Evolutionary conservation across 1,284 basidiomycete species (phyloP).

Genomic region (Anthracocystis walkeri): DNA sequence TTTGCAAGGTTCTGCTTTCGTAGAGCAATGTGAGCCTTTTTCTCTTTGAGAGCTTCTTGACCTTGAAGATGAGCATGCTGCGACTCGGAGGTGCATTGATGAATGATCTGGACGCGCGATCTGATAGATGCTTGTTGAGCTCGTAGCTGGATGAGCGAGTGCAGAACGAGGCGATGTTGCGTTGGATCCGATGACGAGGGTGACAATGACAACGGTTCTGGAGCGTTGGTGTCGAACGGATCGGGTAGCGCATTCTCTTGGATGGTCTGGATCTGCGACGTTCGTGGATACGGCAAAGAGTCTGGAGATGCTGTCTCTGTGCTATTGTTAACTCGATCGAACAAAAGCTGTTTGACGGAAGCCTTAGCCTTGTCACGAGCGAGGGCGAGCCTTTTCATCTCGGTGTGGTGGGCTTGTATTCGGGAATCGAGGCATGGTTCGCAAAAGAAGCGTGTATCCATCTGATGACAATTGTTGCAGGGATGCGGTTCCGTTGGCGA

Average conservation of each 20-base stretch:
- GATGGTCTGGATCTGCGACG: background rate
- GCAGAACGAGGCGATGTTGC: conserved; percentile 13
- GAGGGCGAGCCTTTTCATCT: conserved; percentile 39
- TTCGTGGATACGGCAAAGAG: background rate
- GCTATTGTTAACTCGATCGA: conserved; percentile 1
- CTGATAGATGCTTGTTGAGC: conserved; percentile 25
- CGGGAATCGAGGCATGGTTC: conserved; percentile 39
- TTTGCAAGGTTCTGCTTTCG: conserved; percentile 50
- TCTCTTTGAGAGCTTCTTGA: conserved; percentile 31
- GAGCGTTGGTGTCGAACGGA: conserved; percentile 28
- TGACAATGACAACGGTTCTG: conserved; percentile 9
- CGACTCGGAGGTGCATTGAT: conserved; percentile 37
- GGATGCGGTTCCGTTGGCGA: conserved; percentile 5
- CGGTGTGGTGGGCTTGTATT: conserved; percentile 36
- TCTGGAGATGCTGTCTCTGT: background rate
- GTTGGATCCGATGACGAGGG: conserved; percentile 2
- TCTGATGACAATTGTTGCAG: conserved; percentile 45
- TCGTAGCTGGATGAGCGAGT: conserved; percentile 27
- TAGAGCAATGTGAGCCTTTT: conserved; percentile 16
- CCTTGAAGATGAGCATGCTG: conserved; percentile 29
- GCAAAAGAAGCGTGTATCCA: conserved; percentile 51
- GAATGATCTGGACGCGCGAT: conserved; percentile 31
- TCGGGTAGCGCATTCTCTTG: conserved; percentile 26
- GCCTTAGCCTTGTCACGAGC: conserved; percentile 38
- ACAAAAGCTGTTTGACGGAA: conserved; percentile 14